Conservation (phyloP, 148 eudicot genomes). For the Rhododendron henanense region DNA sequence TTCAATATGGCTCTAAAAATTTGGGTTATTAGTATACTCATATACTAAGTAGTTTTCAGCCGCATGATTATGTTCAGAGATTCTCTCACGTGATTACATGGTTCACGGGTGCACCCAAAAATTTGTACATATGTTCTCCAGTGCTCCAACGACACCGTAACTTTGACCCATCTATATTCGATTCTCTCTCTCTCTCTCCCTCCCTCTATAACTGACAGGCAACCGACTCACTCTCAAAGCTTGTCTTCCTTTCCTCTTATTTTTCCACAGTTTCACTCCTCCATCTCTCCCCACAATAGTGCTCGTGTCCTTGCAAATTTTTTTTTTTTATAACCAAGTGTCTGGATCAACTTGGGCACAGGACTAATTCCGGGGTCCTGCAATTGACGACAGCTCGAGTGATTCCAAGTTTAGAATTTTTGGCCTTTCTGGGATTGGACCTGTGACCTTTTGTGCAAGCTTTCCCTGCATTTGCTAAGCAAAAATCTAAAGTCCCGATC, state of each 20-base stretch:
- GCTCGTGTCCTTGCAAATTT: neutral
- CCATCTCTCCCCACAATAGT: neutral
- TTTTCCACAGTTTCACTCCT: neutral
- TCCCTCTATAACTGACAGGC: neutral
- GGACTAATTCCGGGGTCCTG: too few species aligned
- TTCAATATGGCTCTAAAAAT: too few species aligned
- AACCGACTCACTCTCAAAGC: neutral
- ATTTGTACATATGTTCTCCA: neutral
- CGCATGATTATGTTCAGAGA: neutral
- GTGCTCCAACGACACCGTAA: neutral
- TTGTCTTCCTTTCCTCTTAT: neutral
- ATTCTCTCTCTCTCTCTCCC: neutral
- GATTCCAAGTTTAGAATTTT: neutral
- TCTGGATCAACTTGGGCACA: too few species aligned
- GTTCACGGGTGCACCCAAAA: neutral
- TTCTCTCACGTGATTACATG: neutral
- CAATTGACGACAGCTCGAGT: too few species aligned
- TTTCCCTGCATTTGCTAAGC: neutral
- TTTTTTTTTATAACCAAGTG: too few species aligned
- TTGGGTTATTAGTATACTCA: neutral
- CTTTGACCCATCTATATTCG: neutral
- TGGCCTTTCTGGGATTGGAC: neutral
- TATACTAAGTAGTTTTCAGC: neutral
- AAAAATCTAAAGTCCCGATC: conserved; percentile 41
- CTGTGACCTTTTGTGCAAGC: neutral